Base-by-base conservation (phyloP, 768 basidiomycete genomes). In the Panus rudis region DNA sequence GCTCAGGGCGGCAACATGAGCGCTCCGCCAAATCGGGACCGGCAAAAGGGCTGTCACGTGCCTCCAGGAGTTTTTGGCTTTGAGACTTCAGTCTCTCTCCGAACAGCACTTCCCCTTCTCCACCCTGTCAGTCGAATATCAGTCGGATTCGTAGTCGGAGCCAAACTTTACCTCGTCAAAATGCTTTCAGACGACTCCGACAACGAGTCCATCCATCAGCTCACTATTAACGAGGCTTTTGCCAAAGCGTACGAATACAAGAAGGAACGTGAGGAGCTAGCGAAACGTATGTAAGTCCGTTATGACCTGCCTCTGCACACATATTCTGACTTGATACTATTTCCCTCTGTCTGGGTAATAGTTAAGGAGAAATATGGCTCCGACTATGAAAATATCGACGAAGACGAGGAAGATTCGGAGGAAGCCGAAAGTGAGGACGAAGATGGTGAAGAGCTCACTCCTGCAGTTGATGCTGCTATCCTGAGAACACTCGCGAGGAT, bases 401-500 rank as follows among this genome's bases (percentile, higher is more conserved):
- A 69, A 3, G 67, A 63, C n/a, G 70, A 72, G 6, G 63, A 66
- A 6, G 84, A 85, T 55, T 85, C 82, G 0, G 86, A 90, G 57
- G 75, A 76, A 22, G 82, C 78, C 32, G 88, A 91, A 54, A 79
- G 79, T 2, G 93, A 98, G 58, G 93, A 98, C 59, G 88, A 92
- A 56, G 87, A 94, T 45, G 96, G 92, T 12, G 90, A 91, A 52
- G 89, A 97, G 59, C 76, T 98, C 39, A 98, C 93, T 0, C 92
- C 92, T 4, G 83, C 82, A 0, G 78, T 97, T 39, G 94, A 97
- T 55, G 96, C 81, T 33, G 96, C 96, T 16, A 96, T 98, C 53
- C 72, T 98, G 30, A 72, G 91, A 37, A 98, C 92, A 1, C 70
- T 99, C 7, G 88, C 84, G 0, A 75, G 82, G 52, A 96, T 98